These are phyloP conservation scores for Eucalyptus cloeziana DNA, from an alignment of 345 rosid genomes.

Conservation along the genomic window DNA sequence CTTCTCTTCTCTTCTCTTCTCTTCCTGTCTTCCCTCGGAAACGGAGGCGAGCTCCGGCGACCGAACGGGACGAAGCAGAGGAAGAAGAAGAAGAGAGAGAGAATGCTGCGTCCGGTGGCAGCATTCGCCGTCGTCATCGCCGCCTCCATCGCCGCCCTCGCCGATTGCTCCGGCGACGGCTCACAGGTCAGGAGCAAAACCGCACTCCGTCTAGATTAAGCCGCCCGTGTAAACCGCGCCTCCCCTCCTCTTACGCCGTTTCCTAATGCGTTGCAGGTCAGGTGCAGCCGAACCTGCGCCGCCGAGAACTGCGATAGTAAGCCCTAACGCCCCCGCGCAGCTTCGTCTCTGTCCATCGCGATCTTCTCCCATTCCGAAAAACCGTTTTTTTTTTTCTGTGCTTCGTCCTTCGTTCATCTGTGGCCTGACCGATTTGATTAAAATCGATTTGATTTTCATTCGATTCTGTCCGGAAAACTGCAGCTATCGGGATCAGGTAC, in stretches of 20 bases:
- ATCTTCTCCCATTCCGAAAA: not conserved
- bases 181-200: constrained; percentile 17
- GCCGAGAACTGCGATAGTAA: constrained; percentile 58
- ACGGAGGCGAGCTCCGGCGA: not conserved
- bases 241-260: not conserved
- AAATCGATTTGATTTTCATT: not conserved
- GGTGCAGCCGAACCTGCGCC: constrained; percentile 65
- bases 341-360: not conserved
- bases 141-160: constrained; percentile 17
- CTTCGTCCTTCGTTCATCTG: not conserved
- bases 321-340: not conserved
- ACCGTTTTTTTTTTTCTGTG: not conserved
- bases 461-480: not conserved
- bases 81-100: not conserved
- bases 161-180: constrained; percentile 17
- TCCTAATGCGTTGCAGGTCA: constrained; percentile 18
- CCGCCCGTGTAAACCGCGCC: not conserved
- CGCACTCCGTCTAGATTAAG: not conserved
- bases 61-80: not conserved
- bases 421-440: not conserved
- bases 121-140: constrained; percentile 11
- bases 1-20: not conserved
- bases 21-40: not conserved
- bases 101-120: not conserved
- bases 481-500: constrained; percentile 68